Percentiles rank a stretch among this genome's conserved stretches.
phyloP scores from a whole-genome alignment of 768 basidiomycete genomes.

The Amanita pallidorosea region DNA sequence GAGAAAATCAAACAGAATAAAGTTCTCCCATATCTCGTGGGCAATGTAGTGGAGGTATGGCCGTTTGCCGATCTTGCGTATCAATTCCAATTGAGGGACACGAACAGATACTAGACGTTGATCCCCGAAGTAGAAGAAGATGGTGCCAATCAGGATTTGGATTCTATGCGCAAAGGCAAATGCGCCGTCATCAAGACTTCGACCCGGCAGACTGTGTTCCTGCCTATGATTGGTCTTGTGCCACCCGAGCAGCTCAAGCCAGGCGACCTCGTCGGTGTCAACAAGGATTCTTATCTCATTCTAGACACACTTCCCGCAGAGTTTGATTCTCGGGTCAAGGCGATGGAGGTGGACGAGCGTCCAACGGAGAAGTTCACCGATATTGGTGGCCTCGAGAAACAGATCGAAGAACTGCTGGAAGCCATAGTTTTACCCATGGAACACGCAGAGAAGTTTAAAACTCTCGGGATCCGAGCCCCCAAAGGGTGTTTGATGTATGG shows the following conservation, averaged over 20 bases:
- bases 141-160: slow-evolving; percentile 91
- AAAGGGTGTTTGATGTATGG: slow-evolving; percentile 99
- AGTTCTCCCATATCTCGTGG: slow-evolving; percentile 94
- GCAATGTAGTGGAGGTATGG: slow-evolving; percentile 91
- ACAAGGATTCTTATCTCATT: slow-evolving; percentile 98
- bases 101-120: slow-evolving; percentile 81
- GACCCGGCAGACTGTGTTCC: slow-evolving; percentile 96
- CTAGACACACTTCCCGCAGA: slow-evolving; percentile 94
- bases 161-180: slow-evolving; percentile 95
- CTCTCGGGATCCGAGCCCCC: slow-evolving; percentile 92
- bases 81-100: neutral
- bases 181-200: slow-evolving; percentile 99
- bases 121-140: slow-evolving; percentile 89
- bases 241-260: slow-evolving; percentile 85
- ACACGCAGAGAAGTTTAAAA: slow-evolving; percentile 97
- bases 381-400: slow-evolving; percentile 97
- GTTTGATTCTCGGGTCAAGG: slow-evolving; percentile 96
- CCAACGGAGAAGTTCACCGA: slow-evolving; percentile 97
- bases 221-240: slow-evolving; percentile 95
- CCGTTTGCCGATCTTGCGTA: neutral
- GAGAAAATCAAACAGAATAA: slow-evolving; percentile 99
- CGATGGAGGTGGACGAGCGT: slow-evolving; percentile 98
- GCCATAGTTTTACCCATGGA: slow-evolving; percentile 99
- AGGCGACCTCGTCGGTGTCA: slow-evolving; percentile 93
- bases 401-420: slow-evolving; percentile 97